These are phyloP conservation scores for Cyclotella baltica DNA, from an alignment of 108 stramenopile genomes.

Conservation along the genomic window DNA sequence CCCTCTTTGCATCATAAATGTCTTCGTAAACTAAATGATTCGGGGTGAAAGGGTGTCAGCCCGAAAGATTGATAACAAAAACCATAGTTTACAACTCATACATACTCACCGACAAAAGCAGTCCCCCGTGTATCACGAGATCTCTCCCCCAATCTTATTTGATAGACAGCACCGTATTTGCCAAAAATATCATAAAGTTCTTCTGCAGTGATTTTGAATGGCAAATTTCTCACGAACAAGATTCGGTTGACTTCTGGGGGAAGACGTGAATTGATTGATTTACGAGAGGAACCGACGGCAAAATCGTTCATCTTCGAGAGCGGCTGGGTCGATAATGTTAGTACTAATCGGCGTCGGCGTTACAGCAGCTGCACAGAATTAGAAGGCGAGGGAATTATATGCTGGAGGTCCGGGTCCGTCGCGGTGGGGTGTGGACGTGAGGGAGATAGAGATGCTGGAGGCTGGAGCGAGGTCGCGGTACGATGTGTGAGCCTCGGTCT, in stretches of 20 bases:
- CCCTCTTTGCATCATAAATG: conserved; percentile 98
- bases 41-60: background rate
- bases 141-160: conserved; percentile 90
- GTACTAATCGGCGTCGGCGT: background rate
- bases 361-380: background rate
- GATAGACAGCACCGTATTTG: conserved; percentile 98
- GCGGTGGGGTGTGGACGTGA: too few relatives aligned
- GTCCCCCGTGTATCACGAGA: conserved; percentile 94
- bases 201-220: conserved; percentile 96
- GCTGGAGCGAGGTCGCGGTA: too few relatives aligned
- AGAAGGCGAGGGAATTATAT: too few relatives aligned
- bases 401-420: too few relatives aligned
- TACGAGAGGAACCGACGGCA: conserved; percentile 30
- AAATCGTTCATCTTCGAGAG: background rate
- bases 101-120: conserved; percentile 91
- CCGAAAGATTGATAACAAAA: background rate
- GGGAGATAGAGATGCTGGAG: too few relatives aligned
- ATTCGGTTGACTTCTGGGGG: conserved; percentile 98
- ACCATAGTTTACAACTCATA: background rate
- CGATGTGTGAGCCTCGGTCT: too few relatives aligned
- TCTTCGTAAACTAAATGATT: conserved; percentile 75
- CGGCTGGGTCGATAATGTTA: background rate
- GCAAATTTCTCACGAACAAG: conserved; percentile 97
- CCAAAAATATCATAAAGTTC: conserved; percentile 99
- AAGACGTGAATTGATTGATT: conserved; percentile 69